Evolutionary conservation across 139 green algal genomes (phyloP).

Genomic region (Microglena sp.): DNA sequence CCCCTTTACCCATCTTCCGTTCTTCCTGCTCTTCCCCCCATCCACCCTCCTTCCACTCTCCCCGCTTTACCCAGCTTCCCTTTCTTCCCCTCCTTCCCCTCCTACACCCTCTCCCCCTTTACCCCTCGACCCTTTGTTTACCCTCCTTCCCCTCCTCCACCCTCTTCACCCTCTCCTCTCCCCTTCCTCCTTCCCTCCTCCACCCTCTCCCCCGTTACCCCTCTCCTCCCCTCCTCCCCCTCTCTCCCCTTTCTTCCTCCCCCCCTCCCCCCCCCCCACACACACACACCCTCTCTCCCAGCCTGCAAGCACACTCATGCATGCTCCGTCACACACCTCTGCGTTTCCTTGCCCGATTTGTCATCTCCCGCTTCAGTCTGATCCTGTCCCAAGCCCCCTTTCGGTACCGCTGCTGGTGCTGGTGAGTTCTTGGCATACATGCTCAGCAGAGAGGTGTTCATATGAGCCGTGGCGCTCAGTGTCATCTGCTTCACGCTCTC

Average conservation of each 20-base stretch:
- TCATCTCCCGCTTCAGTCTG: not conserved
- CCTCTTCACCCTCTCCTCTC: too few relatives aligned
- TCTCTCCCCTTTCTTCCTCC: not conserved
- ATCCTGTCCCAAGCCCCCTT: not conserved
- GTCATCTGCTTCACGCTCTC: not conserved
- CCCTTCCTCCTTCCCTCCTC: too few relatives aligned
- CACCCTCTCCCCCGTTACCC: not conserved
- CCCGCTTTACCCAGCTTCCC: too few relatives aligned
- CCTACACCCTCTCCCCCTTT: too few relatives aligned
- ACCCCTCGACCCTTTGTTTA: too few relatives aligned
- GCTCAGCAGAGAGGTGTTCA: constrained; percentile 46
- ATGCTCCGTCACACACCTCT: not conserved
- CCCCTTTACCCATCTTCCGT: too few relatives aligned
- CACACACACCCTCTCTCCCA: not conserved
- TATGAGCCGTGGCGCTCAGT: constrained; percentile 6
- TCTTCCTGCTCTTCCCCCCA: too few relatives aligned
- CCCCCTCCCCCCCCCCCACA: not conserved
- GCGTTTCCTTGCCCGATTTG: not conserved
- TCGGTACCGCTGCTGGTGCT: not conserved
- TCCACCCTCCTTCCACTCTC: too few relatives aligned
- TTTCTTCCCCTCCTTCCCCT: too few relatives aligned
- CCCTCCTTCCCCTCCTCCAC: too few relatives aligned
- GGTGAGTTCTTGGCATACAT: constrained; percentile 36
- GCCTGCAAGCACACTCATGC: not conserved
- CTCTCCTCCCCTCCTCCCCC: not conserved